These are phyloP conservation scores for Guillardia theta DNA, from an alignment of 78 protist species.

Conservation along the genomic window DNA sequence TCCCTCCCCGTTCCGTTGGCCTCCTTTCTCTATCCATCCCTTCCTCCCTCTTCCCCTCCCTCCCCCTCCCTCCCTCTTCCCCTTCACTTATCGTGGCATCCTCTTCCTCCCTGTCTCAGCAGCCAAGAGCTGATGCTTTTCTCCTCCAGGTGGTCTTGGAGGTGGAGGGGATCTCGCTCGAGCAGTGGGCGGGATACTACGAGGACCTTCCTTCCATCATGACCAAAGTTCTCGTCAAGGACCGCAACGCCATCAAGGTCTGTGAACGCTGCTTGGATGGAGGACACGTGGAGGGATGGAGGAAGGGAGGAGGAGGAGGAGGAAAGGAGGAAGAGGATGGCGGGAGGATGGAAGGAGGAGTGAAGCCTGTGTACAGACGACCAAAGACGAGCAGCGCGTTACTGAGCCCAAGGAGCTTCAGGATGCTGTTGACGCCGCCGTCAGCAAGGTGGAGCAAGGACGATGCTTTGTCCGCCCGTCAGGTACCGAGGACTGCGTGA, in stretches of 20 bases:
- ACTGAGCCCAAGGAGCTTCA: background rate
- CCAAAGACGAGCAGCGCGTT: background rate
- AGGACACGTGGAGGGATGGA: background rate
- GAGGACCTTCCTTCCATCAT: background rate
- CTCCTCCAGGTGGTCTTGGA: no score
- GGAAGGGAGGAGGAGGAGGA: background rate
- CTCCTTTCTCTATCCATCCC: background rate
- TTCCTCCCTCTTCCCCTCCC: background rate
- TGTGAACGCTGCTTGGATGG: background rate
- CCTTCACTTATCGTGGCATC: background rate
- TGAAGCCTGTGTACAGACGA: background rate
- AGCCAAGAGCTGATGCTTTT: no score
- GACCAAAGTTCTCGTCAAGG: slow-evolving; percentile 9
- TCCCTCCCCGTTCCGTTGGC: background rate
- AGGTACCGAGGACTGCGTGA: slow-evolving; percentile 1
- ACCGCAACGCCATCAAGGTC: background rate
- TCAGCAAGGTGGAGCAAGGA: background rate
- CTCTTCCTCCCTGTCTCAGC: no score
- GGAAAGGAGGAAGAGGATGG: background rate
- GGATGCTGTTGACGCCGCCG: background rate
- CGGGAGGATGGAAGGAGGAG: background rate
- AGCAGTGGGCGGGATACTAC: background rate
- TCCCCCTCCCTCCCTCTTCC: background rate
- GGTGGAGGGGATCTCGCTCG: background rate
- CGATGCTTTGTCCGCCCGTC: background rate